phyloP scores from a whole-genome alignment of 768 basidiomycete genomes.

The Macrolepiota dolichaula region DNA sequence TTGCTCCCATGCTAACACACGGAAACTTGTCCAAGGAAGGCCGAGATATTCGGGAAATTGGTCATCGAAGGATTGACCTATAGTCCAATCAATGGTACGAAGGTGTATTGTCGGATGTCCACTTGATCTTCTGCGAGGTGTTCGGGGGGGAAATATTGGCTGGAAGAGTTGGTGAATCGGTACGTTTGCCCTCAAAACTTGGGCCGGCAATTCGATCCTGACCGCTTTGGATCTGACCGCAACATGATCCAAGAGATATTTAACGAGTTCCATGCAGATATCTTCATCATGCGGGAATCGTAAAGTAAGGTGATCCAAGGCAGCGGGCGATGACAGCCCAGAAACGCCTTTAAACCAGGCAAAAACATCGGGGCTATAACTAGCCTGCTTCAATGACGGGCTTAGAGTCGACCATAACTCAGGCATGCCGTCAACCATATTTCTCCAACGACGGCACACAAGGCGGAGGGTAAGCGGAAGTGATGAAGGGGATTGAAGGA shows the following conservation, averaged over 20 bases:
- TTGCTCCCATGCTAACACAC: neutral
- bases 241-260: neutral
- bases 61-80: neutral
- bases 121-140: neutral
- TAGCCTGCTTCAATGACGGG: neutral
- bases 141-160: neutral
- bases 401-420: conserved; percentile 1
- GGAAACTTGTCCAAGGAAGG: conserved; percentile 7
- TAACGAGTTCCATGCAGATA: neutral
- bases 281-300: neutral
- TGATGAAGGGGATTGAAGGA: neutral
- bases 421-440: neutral
- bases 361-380: neutral
- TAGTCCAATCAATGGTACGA: neutral
- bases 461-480: neutral
- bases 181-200: neutral
- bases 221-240: neutral
- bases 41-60: neutral
- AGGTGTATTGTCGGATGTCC: neutral
- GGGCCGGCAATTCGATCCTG: neutral
- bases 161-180: neutral
- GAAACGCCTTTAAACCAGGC: neutral
- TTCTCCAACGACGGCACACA: neutral
- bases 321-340: neutral
- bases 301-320: neutral